Evolutionary conservation across 768 basidiomycete genomes (phyloP).

Genomic region (Wakefieldia striispora): DNA sequence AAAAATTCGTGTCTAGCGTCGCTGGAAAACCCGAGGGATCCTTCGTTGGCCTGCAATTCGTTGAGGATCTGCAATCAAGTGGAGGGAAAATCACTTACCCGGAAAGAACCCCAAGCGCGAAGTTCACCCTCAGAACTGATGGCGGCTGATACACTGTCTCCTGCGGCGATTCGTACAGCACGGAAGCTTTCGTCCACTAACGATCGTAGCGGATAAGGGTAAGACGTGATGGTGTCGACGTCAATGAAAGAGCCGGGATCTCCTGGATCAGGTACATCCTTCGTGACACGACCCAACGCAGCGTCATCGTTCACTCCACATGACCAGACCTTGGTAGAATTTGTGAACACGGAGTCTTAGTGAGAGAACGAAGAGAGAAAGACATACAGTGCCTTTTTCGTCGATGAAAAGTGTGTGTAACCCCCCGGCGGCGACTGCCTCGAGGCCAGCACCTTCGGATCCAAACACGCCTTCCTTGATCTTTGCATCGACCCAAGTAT

Average conservation of each 20-base stretch:
- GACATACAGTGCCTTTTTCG: conserved; percentile 82
- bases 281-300: conserved; percentile 78
- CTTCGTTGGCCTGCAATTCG: conserved; percentile 60
- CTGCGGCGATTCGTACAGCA: conserved; percentile 77
- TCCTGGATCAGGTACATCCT: conserved; percentile 55
- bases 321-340: conserved; percentile 65
- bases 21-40: conserved; percentile 79
- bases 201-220: conserved; percentile 65
- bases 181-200: conserved; percentile 80
- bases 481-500: conserved; percentile 72
- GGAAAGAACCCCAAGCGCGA: conserved; percentile 87
- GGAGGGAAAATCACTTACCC: conserved; percentile 49
- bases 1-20: conserved; percentile 64
- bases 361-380: conserved; percentile 1
- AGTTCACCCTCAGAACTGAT: conserved; percentile 77
- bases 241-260: conserved; percentile 58
- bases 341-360: conserved; percentile 1
- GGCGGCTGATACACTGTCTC: conserved; percentile 87
- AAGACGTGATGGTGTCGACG: conserved; percentile 47
- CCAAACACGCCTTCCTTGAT: conserved; percentile 73
- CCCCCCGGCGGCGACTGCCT: conserved; percentile 78
- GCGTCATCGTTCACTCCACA: conserved; percentile 89
- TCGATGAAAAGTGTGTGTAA: conserved; percentile 89
- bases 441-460: conserved; percentile 72
- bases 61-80: conserved; percentile 1